Evolutionary conservation across 2,329 filamentous ascomycete genomes (phyloP).

Genomic region (Ampelomyces quisqualis): DNA sequence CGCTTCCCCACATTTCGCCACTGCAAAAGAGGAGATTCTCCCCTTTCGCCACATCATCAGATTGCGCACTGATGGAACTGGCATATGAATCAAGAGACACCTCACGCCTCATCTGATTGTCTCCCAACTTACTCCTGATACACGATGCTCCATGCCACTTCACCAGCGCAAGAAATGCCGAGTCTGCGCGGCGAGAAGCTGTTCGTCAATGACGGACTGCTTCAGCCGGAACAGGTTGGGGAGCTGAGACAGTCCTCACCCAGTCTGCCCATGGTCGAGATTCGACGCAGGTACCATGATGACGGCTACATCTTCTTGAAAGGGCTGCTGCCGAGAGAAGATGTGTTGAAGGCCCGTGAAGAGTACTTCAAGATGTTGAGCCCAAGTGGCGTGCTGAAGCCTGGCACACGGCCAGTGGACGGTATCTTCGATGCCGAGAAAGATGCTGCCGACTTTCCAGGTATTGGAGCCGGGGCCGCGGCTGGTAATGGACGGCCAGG

Average conservation of each 20-base stretch:
- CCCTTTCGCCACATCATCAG: too few relatives aligned
- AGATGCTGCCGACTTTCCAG: slow-evolving; percentile 50
- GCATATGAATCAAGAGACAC: too few relatives aligned
- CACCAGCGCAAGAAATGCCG: slow-evolving; percentile 22
- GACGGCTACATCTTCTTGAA: slow-evolving; percentile 61
- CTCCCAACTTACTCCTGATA: neutral
- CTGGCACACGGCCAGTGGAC: slow-evolving; percentile 53
- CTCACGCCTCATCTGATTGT: too few relatives aligned
- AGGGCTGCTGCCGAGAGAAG: slow-evolving; percentile 53
- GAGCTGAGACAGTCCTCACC: slow-evolving; percentile 49
- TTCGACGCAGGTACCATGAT: slow-evolving; percentile 49
- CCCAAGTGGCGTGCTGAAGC: slow-evolving; percentile 58
- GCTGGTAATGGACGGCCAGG: slow-evolving; percentile 50
- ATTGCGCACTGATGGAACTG: too few relatives aligned
- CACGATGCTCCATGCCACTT: slow-evolving; percentile 40
- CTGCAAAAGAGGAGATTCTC: slow-evolving; percentile 17
- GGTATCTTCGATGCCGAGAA: slow-evolving; percentile 55
- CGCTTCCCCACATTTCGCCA: slow-evolving; percentile 21
- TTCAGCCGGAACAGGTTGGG: slow-evolving; percentile 49
- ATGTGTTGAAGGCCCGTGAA: slow-evolving; percentile 55
- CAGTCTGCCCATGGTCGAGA: slow-evolving; percentile 50
- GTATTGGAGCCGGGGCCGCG: slow-evolving; percentile 56
- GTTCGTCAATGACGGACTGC: slow-evolving; percentile 50
- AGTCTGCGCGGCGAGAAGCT: slow-evolving; percentile 36
- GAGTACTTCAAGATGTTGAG: slow-evolving; percentile 57